Percentiles rank a stretch among this genome's conserved stretches.
Conservation (phyloP, 116 monocot genomes). For the Posidonia oceanica region DNA sequence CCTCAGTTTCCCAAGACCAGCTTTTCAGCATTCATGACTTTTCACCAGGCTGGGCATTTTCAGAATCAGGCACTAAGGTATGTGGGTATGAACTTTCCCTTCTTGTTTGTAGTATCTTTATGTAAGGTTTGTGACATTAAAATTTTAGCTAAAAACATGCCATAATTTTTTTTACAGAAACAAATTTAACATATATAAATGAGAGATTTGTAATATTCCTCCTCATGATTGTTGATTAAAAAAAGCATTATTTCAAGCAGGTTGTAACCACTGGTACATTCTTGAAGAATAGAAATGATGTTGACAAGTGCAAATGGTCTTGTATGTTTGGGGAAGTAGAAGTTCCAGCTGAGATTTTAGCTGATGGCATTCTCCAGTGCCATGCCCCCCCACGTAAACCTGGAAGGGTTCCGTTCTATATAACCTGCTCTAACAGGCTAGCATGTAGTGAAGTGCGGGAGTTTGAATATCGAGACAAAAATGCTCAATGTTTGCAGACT, state of each 20-base stretch:
- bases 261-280: conserved; percentile 71
- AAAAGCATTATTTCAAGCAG: conserved; percentile 21
- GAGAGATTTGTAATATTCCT: no score
- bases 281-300: conserved; percentile 56
- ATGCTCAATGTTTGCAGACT: conserved; percentile 24
- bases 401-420: conserved; percentile 87
- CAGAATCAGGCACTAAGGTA: conserved; percentile 60
- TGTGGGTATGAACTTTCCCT: neutral
- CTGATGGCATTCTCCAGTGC: conserved; percentile 65
- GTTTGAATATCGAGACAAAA: conserved; percentile 56
- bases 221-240: no score
- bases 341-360: conserved; percentile 75
- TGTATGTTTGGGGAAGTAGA: conserved; percentile 99
- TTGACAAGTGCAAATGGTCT: conserved; percentile 72
- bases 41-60: conserved; percentile 63
- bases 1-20: conserved; percentile 81
- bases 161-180: no score
- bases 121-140: no score
- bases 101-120: no score
- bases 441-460: conserved; percentile 94
- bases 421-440: conserved; percentile 84
- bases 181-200: no score
- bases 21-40: conserved; percentile 88
- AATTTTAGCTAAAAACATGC: no score
- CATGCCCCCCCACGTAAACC: conserved; percentile 53